These are phyloP conservation scores for Bipolaris cookei DNA, from an alignment of 2,329 filamentous ascomycete species.

Conservation along the genomic window DNA sequence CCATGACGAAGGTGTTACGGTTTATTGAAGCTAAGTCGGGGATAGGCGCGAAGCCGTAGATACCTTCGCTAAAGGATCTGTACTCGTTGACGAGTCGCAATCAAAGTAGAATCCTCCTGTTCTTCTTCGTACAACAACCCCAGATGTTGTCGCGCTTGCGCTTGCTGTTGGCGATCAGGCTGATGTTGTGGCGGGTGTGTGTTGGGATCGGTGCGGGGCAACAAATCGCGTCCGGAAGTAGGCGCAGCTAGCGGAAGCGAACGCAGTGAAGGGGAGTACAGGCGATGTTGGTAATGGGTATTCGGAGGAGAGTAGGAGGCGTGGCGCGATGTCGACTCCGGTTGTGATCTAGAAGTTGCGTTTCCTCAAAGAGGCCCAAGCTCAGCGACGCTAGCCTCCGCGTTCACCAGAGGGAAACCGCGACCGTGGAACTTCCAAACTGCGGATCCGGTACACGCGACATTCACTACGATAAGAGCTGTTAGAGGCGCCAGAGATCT, in stretches of 20 bases:
- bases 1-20: constrained; percentile 23
- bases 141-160: neutral
- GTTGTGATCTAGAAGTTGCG: constrained; percentile 19
- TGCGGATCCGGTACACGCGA: constrained; percentile 5
- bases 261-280: neutral
- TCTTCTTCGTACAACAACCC: neutral
- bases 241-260: constrained; percentile 1
- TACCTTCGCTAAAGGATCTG: neutral
- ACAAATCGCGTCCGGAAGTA: constrained; percentile 13
- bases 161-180: constrained; percentile 3
- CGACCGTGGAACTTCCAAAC: constrained; percentile 13
- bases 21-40: neutral
- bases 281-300: neutral
- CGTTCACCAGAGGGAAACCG: constrained; percentile 21
- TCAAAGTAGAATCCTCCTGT: neutral
- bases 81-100: neutral
- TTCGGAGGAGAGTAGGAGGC: neutral
- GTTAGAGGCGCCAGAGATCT: neutral
- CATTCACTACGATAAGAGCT: neutral
- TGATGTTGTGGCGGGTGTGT: constrained; percentile 6
- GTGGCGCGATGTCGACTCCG: constrained; percentile 8
- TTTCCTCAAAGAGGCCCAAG: constrained; percentile 26
- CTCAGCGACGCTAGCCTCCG: constrained; percentile 24
- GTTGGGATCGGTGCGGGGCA: constrained; percentile 14
- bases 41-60: neutral